Evolutionary conservation across 345 rosid species (phyloP).

Genomic region (Litchi chinensis): DNA sequence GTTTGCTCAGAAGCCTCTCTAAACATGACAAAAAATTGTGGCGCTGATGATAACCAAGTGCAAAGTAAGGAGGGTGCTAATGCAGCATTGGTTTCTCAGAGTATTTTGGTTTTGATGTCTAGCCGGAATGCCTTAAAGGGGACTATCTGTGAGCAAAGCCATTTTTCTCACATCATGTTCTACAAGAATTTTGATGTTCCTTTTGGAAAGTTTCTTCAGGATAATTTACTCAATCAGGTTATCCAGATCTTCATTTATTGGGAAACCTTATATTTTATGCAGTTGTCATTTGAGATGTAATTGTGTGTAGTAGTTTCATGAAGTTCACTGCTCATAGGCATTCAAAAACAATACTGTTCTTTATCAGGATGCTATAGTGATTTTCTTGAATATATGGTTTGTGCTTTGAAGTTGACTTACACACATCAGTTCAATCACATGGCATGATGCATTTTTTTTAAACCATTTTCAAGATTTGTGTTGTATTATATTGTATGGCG

Average conservation of each 20-base stretch:
- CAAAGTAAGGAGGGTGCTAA: constrained; percentile 47
- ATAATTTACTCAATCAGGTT: constrained; percentile 87
- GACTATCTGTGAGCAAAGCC: constrained; percentile 84
- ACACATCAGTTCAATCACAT: not conserved
- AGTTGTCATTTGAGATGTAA: not conserved
- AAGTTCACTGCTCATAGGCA: not conserved
- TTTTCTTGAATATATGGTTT: constrained; percentile 10
- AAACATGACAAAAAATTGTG: constrained; percentile 35
- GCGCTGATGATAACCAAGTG: constrained; percentile 32
- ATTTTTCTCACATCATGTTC: constrained; percentile 89
- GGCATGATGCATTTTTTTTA: constrained; percentile 2
- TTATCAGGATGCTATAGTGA: not conserved
- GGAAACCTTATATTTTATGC: constrained; percentile 2
- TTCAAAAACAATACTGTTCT: constrained; percentile 5
- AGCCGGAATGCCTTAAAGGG: constrained; percentile 69
- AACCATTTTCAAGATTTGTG: not conserved
- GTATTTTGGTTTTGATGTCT: constrained; percentile 94
- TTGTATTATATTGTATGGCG: constrained; percentile 16
- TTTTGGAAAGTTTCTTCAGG: constrained; percentile 79
- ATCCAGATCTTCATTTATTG: constrained; percentile 17
- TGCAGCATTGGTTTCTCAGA: constrained; percentile 53
- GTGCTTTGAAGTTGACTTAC: not conserved
- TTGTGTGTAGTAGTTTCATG: constrained; percentile 2
- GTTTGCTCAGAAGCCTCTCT: constrained; percentile 34
- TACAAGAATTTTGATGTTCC: constrained; percentile 88